Percentiles rank a stretch among this genome's conserved stretches.
Conservation (phyloP, 2,329 filamentous ascomycete genomes). For the Arthrobotrys musiformis region DNA sequence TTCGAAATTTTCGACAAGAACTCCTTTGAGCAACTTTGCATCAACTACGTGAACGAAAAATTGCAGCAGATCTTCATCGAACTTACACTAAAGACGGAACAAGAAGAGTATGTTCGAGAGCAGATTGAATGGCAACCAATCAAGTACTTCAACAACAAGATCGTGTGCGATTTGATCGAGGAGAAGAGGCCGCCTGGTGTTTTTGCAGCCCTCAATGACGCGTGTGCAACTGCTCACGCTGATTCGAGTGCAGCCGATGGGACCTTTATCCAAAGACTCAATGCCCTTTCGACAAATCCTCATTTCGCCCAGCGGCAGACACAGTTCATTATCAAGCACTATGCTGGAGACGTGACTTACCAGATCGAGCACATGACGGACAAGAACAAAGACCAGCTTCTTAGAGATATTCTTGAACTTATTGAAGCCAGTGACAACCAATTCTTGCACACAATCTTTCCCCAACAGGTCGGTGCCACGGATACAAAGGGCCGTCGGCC, state of each 20-base stretch:
- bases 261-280: conserved; percentile 87
- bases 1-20: conserved; percentile 99
- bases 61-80: conserved; percentile 99
- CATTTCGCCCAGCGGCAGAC: conserved; percentile 89
- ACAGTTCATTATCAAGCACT: conserved; percentile 93
- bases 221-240: conserved; percentile 78
- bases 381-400: conserved; percentile 99
- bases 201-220: conserved; percentile 90
- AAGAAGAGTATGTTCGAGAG: conserved; percentile 95
- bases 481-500: conserved; percentile 95
- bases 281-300: conserved; percentile 93
- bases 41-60: conserved; percentile 99
- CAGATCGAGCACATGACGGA: conserved; percentile 99
- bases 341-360: conserved; percentile 98
- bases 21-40: conserved; percentile 99
- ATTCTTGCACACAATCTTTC: conserved; percentile 86
- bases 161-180: conserved; percentile 97
- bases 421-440: conserved; percentile 83
- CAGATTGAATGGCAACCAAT: conserved; percentile 99
- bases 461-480: conserved; percentile 77
- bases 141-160: conserved; percentile 98
- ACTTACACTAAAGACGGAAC: conserved; percentile 98
- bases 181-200: conserved; percentile 96
- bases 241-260: conserved; percentile 94
- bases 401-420: conserved; percentile 96